phyloP scores from a whole-genome alignment of 176 grass and related monocot species.

The Triticum turgidum region DNA sequence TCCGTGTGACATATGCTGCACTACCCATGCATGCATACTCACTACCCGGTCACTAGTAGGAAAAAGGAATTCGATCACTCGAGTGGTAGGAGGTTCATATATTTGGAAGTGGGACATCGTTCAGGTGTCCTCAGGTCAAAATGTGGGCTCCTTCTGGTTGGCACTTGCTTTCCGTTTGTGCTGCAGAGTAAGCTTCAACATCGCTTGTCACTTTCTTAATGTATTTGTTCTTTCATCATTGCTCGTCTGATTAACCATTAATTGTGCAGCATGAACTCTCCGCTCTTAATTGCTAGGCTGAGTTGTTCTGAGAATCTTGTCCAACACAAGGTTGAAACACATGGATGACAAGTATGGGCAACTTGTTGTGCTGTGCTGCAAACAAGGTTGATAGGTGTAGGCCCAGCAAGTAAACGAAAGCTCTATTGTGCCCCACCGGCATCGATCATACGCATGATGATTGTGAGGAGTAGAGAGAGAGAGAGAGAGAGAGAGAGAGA shows the following conservation, averaged over 20 bases:
- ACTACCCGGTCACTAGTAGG: background rate
- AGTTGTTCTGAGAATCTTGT: conserved; percentile 13
- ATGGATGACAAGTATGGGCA: too few relatives aligned
- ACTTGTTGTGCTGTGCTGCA: too few relatives aligned
- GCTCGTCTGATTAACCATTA: background rate
- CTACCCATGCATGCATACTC: background rate
- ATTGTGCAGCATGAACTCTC: background rate
- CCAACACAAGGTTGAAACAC: background rate
- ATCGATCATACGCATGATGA: too few relatives aligned
- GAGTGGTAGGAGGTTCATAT: background rate
- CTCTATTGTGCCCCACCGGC: too few relatives aligned
- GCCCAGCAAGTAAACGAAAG: conserved; percentile 3
- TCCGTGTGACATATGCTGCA: background rate
- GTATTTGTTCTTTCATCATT: background rate
- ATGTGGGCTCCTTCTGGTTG: background rate
- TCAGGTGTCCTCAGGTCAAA: conserved; percentile 20
- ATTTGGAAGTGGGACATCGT: too few relatives aligned
- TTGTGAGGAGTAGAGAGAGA: too few relatives aligned
- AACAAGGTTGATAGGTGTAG: conserved; percentile 3
- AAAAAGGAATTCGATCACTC: background rate
- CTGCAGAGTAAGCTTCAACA: background rate
- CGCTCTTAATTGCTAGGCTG: background rate
- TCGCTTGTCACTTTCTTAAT: background rate
- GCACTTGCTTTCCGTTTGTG: background rate
- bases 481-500: too few relatives aligned